Conservation (phyloP, 805 yeast genomes). For the Lachancea thermotolerans region DNA sequence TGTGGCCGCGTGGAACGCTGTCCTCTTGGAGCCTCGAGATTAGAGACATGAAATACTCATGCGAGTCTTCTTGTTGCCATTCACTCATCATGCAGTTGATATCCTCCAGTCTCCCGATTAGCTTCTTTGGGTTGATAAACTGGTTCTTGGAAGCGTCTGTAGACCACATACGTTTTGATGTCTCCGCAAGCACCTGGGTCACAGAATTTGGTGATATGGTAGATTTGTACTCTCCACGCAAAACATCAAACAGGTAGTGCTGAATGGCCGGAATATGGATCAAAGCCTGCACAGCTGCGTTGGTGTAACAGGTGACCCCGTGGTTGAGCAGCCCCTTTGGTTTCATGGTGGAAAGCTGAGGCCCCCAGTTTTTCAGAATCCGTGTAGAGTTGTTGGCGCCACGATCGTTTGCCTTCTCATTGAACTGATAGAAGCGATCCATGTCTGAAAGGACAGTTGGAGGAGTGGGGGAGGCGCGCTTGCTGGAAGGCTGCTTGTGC, state of each 20-base stretch:
- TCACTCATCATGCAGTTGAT: conserved; percentile 94
- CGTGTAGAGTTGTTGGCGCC: conserved; percentile 57
- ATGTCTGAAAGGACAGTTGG: conserved; percentile 41
- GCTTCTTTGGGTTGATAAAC: conserved; percentile 66
- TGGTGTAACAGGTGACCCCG: conserved; percentile 96
- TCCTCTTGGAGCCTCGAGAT: conserved; percentile 87
- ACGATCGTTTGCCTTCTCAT: conserved; percentile 50
- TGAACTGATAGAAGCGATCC: conserved; percentile 47
- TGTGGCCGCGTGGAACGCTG: conserved; percentile 82
- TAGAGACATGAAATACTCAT: conserved; percentile 92
- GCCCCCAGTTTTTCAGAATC: conserved; percentile 64
- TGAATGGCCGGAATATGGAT: conserved; percentile 87
- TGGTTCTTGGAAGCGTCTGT: conserved; percentile 38
- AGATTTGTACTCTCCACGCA: conserved; percentile 43
- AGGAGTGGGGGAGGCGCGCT: conserved; percentile 11
- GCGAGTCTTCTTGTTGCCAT: conserved; percentile 98
- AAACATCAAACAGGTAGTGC: conserved; percentile 68
- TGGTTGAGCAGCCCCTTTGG: conserved; percentile 77
- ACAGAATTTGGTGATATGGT: conserved; percentile 51
- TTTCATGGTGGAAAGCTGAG: conserved; percentile 38
- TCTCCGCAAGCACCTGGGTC: conserved; percentile 59
- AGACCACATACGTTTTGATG: conserved; percentile 63
- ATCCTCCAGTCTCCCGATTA: conserved; percentile 66
- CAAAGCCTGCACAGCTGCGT: conserved; percentile 87
- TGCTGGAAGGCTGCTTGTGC: conserved; percentile 18